Evolutionary conservation across 2,329 filamentous ascomycete genomes (phyloP), one percentile per base, ranked within the genome.

Genomic region (Capronia coronata): DNA sequence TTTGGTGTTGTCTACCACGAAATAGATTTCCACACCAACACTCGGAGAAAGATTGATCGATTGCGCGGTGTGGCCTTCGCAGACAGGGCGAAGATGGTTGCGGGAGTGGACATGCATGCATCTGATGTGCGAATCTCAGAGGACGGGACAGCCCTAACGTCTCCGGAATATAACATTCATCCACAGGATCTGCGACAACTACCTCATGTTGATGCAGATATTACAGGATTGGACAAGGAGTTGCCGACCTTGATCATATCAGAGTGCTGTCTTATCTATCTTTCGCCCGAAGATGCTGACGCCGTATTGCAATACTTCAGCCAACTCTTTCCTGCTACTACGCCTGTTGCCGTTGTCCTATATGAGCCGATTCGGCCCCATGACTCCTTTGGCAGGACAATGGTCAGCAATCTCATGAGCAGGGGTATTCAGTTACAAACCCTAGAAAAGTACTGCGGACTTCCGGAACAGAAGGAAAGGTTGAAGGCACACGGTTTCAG

Each of bases 181-280:
- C 78, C 82, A 1, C 63, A 87, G 32, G 88, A 94, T 64, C 75
- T 94, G 4, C 79, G 88, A 42, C 69, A 75, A 9, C 66, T 91
- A 3, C 65, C 71, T 13, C 62, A 49, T 44, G 59, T 52, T 61
- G 52, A 38, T 55, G 51, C 55, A 6, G 53, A 59, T 21, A 49
- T 63, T 10, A 38, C 56, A 21, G 51, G 75, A 58, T 80, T 71
- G 59, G 78, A 71, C 63, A 68, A 59, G 61, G 79, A 64, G 19
- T 61, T 87, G 0, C 88, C 93, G 0, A 98, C 93, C 0, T 71
- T 98, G 7, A 69, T 98, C 19, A 75, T 98, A 5, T 97, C 91
- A 0, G 93, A 98, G 68, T 97, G 93, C 74, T 98, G 93, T 65
- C 77, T 98, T 25, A 87, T 93, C 65, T 98, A 98, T 63, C 77